Percentiles rank a stretch among this genome's conserved stretches.
These are phyloP conservation scores for Pseudopediastrum boryanum DNA, from an alignment of 139 green algal genomes.

Conservation along the genomic window DNA sequence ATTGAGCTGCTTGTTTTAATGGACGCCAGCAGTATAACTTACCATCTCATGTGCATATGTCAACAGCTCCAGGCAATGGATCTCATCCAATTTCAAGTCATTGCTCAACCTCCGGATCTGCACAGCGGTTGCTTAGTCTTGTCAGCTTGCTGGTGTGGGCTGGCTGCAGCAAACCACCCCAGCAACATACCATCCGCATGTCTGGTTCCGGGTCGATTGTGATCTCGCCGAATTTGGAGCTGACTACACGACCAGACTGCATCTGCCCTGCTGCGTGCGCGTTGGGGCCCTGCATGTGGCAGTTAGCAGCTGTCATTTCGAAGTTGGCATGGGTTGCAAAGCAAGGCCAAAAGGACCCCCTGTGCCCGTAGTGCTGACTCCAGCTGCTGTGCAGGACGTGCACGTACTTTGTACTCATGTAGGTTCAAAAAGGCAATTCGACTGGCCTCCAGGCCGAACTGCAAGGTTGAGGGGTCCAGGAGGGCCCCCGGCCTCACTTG, in stretches of 20 bases:
- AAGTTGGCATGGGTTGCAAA: too few relatives aligned
- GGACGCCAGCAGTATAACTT: conserved; percentile 8
- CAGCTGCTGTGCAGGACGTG: background rate
- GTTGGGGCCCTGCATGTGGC: too few relatives aligned
- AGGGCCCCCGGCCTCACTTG: conserved; percentile 17
- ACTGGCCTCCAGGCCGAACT: conserved; percentile 49
- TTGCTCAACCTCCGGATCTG: background rate
- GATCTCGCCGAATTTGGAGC: too few relatives aligned
- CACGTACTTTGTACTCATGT: conserved; percentile 60
- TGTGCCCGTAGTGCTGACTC: background rate
- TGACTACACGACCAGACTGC: too few relatives aligned
- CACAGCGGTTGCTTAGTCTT: background rate
- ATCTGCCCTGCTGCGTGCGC: too few relatives aligned
- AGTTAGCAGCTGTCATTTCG: too few relatives aligned
- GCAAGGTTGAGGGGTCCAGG: conserved; percentile 19
- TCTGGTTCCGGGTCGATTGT: too few relatives aligned
- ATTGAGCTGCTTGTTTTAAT: too few relatives aligned
- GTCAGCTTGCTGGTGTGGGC: background rate
- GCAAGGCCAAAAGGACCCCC: too few relatives aligned
- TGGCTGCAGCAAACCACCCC: background rate
- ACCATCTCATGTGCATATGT: conserved; percentile 66
- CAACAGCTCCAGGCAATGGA: conserved; percentile 65
- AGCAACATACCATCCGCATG: background rate
- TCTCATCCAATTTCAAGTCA: conserved; percentile 59
- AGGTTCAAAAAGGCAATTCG: conserved; percentile 60